phyloP scores from a whole-genome alignment of 495 filamentous ascomycete species.

The Podospora appendiculata region DNA sequence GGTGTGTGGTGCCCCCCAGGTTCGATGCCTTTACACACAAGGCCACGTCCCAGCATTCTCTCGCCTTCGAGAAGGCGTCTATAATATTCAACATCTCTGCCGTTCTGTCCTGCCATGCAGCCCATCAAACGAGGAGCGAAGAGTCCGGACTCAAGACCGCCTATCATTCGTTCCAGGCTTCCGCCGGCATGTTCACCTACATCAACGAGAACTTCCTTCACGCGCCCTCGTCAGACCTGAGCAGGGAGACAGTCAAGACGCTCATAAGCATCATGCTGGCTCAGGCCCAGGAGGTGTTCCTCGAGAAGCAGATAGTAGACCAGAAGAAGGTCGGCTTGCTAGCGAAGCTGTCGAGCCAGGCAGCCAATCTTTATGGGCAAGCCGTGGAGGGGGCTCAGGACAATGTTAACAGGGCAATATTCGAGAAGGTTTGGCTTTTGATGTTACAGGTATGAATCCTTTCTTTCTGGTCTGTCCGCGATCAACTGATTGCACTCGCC shows the following conservation, averaged over 20 bases:
- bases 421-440: slow-evolving; percentile 91
- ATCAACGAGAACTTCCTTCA: slow-evolving; percentile 99
- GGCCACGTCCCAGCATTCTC: slow-evolving; percentile 86
- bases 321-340: slow-evolving; percentile 87
- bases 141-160: slow-evolving; percentile 90
- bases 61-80: slow-evolving; percentile 97
- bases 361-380: slow-evolving; percentile 80
- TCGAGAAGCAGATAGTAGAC: slow-evolving; percentile 93
- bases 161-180: slow-evolving; percentile 96
- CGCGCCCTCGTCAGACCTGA: slow-evolving; percentile 89
- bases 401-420: slow-evolving; percentile 82
- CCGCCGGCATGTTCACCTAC: slow-evolving; percentile 98
- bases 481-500: background rate
- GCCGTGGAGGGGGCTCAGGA: slow-evolving; percentile 83
- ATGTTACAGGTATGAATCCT: slow-evolving; percentile 58
- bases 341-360: slow-evolving; percentile 87
- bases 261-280: slow-evolving; percentile 89
- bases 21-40: slow-evolving; percentile 99
- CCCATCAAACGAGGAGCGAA: slow-evolving; percentile 83
- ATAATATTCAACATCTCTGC: slow-evolving; percentile 99
- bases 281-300: slow-evolving; percentile 92
- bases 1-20: slow-evolving; percentile 50
- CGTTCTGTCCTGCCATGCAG: slow-evolving; percentile 92
- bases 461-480: background rate
- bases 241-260: slow-evolving; percentile 89